A percentile compares a stretch with the other conserved stretches of the same genome.
Conservation (phyloP, 345 rosid species). For the Gossypium australe region DNA sequence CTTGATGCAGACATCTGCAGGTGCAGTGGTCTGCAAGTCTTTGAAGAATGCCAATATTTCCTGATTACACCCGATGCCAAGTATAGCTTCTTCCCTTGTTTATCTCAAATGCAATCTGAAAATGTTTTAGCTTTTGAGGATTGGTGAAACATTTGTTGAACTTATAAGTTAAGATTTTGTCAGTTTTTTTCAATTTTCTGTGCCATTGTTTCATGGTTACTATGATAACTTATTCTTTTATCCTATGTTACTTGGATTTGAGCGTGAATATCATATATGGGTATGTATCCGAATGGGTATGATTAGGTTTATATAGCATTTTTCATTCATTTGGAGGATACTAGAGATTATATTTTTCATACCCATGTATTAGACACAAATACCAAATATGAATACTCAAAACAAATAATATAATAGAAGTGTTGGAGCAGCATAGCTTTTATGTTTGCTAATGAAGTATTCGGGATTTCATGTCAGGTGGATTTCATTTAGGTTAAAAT, state of each 20-base stretch:
- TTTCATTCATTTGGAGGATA: too few relatives aligned
- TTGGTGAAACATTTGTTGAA: background rate
- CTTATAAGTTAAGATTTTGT: background rate
- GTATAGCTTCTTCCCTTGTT: background rate
- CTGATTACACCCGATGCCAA: slow-evolving; percentile 21
- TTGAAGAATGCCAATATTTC: slow-evolving; percentile 69
- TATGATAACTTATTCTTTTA: background rate
- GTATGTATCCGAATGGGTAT: background rate
- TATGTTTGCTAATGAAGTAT: too few relatives aligned
- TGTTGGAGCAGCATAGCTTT: too few relatives aligned
- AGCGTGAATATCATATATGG: background rate
- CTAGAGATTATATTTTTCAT: too few relatives aligned
- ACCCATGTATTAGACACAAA: too few relatives aligned
- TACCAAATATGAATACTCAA: too few relatives aligned
- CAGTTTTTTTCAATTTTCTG: background rate
- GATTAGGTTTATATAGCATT: too few relatives aligned
- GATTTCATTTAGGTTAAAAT: too few relatives aligned
- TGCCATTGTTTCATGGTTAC: background rate
- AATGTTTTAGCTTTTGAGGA: background rate
- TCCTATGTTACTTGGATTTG: background rate
- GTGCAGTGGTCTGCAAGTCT: slow-evolving; percentile 48
- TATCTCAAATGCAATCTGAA: background rate
- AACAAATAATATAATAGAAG: too few relatives aligned
- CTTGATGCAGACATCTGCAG: slow-evolving; percentile 65
- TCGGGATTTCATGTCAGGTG: too few relatives aligned